phyloP scores from a whole-genome alignment of 352 stramenopile species.

The Globisporangium sylvaticum region DNA sequence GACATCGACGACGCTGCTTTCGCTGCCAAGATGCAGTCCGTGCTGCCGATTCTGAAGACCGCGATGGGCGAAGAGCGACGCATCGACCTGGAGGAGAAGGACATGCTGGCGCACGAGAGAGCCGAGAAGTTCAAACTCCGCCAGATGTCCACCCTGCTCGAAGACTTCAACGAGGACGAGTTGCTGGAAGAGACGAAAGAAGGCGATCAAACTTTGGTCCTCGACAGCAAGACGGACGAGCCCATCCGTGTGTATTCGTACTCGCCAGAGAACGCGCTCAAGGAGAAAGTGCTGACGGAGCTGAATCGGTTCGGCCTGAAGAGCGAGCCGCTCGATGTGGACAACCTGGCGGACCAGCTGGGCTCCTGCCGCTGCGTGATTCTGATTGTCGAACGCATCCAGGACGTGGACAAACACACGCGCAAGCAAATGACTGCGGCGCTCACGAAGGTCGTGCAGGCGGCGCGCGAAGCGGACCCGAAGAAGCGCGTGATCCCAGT shows the following conservation, averaged over 20 bases:
- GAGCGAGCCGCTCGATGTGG: conserved; percentile 10
- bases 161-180: conserved; percentile 16
- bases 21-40: conserved; percentile 34
- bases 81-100: conserved; percentile 35
- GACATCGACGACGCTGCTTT: conserved; percentile 51
- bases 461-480: conserved; percentile 21
- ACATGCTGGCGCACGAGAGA: conserved; percentile 25
- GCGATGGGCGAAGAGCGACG: conserved; percentile 43
- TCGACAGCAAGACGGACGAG: background rate
- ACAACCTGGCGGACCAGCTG: conserved; percentile 11
- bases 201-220: background rate
- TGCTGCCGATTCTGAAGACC: conserved; percentile 42
- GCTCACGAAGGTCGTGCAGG: conserved; percentile 37
- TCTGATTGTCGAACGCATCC: conserved; percentile 32
- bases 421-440: conserved; percentile 32
- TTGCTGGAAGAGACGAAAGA: background rate
- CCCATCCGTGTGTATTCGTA: conserved; percentile 15
- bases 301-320: conserved; percentile 17
- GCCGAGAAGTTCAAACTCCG: conserved; percentile 14
- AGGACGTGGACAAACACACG: conserved; percentile 26
- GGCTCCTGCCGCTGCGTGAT: conserved; percentile 24
- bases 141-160: conserved; percentile 22
- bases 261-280: conserved; percentile 10
- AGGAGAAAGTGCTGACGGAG: conserved; percentile 9
- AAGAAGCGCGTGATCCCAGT: conserved; percentile 48